Base-by-base conservation (phyloP, 2,329 filamentous ascomycete genomes). In the Xylaria sp. region DNA sequence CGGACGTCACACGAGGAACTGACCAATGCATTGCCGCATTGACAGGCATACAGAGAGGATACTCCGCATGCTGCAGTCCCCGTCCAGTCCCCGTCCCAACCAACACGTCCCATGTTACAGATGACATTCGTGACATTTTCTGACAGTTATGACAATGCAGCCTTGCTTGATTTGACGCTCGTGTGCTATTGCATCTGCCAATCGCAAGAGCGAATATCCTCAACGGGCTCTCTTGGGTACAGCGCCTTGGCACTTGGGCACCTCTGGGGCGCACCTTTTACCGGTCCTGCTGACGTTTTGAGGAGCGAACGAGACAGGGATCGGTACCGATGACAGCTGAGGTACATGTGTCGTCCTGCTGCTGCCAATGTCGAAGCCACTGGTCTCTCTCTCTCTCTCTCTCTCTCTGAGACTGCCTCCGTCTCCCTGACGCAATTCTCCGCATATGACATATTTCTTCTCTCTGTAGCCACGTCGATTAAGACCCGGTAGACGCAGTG, bases 131-230 rank as follows among this genome's bases (percentile, higher is more conserved):
- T 42, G 37, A 13, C 37, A 42, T 42, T 9, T 42, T 42, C 9
- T 42, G 37, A 42, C 37, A 13, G 9, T 42, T 42, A 42, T 9
- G 37, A 42, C 42, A 13, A 46, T 46, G 42, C 42, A 50, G 54
- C 52, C 57, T 60, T 44, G 35, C 30, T 34, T 34, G 37, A 48
- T 46, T 46, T 19, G 13, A 8, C 48, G 34, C 54, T 35, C 52
- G 34, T 54, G 50, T 50, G 48, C 49, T 58, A 18, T 35, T 55
- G 47, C 54, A 48, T 59, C 53, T 52, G 49, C 49, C 49, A 51
- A 51, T 51, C 18, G 49, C 23, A 16, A 23, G 4, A 13, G 23
- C 4, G 23, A n/a, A n/a, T 18, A 50, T 13, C 13, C 18, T 18
- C 57, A 47, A 55, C 37, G 35, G 18, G 30, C 59, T 19, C 5